These are phyloP conservation scores for Pholiota molesta DNA, from an alignment of 768 basidiomycete genomes.

Conservation along the genomic window DNA sequence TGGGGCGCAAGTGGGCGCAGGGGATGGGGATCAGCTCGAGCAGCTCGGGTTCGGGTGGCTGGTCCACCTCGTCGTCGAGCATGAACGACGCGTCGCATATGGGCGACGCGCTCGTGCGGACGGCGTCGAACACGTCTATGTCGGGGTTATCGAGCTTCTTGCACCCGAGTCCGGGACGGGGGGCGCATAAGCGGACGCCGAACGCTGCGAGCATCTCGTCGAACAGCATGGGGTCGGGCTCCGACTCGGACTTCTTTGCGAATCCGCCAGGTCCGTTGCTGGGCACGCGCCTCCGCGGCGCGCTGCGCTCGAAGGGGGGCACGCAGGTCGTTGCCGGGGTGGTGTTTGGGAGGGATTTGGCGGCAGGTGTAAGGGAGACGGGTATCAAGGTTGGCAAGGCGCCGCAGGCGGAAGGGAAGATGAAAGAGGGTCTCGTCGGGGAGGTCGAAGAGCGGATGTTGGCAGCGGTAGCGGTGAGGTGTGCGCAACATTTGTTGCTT, in stretches of 20 bases:
- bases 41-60: slow-evolving; percentile 35
- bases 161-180: not conserved
- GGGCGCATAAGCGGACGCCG: slow-evolving; percentile 48
- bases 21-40: slow-evolving; percentile 41
- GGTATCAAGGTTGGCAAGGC: slow-evolving; percentile 30
- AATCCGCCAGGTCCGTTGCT: slow-evolving; percentile 48
- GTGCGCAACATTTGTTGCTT: slow-evolving; percentile 76
- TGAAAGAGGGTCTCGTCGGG: slow-evolving; percentile 30
- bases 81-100: slow-evolving; percentile 33
- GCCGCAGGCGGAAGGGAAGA: slow-evolving; percentile 13
- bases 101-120: slow-evolving; percentile 38
- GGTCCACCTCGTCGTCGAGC: slow-evolving; percentile 51
- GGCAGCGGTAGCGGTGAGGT: slow-evolving; percentile 80
- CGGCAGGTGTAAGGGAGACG: slow-evolving; percentile 30
- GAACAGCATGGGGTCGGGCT: slow-evolving; percentile 46
- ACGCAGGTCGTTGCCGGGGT: slow-evolving; percentile 46
- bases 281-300: slow-evolving; percentile 60
- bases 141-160: slow-evolving; percentile 25
- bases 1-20: slow-evolving; percentile 65
- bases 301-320: slow-evolving; percentile 39
- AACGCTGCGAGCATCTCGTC: slow-evolving; percentile 61
- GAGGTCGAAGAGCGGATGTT: slow-evolving; percentile 55
- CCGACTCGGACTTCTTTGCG: slow-evolving; percentile 29
- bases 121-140: slow-evolving; percentile 36
- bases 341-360: slow-evolving; percentile 70